These are phyloP conservation scores for Adansonia grandidieri DNA, from an alignment of 441 rosid genomes.

Conservation along the genomic window DNA sequence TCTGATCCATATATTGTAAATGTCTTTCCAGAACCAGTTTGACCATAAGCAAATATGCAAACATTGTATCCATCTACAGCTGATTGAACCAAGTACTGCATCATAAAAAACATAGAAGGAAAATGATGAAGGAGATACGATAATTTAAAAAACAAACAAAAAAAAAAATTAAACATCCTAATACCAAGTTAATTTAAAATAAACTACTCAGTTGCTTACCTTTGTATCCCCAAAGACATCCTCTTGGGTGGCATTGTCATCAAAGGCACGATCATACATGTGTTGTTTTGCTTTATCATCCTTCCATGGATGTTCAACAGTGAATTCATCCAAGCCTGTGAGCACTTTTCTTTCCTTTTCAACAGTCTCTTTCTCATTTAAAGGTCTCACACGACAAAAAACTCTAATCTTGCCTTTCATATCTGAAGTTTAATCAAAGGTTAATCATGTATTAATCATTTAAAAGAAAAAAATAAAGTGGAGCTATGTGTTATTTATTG, in stretches of 20 bases:
- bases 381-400: slow-evolving; percentile 84
- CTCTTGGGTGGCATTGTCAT: slow-evolving; percentile 74
- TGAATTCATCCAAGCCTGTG: slow-evolving; percentile 72
- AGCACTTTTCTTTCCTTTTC: slow-evolving; percentile 59
- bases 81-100: slow-evolving; percentile 93
- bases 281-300: slow-evolving; percentile 90
- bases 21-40: slow-evolving; percentile 98
- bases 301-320: slow-evolving; percentile 91
- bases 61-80: slow-evolving; percentile 96
- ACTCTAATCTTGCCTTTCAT: slow-evolving; percentile 98
- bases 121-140: background rate
- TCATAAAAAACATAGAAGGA: slow-evolving; percentile 19
- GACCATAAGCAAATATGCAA: slow-evolving; percentile 97
- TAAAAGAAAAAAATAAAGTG: background rate
- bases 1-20: slow-evolving; percentile 87
- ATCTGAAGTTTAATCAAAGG: slow-evolving; percentile 49
- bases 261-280: slow-evolving; percentile 87
- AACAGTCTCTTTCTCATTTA: slow-evolving; percentile 71
- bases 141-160: slow-evolving; percentile 10
- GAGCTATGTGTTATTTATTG: background rate
- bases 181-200: slow-evolving; percentile 8
- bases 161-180: background rate
- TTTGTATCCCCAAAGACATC: slow-evolving; percentile 87
- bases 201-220: slow-evolving; percentile 43
- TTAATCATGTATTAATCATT: slow-evolving; percentile 13